Evolutionary conservation across 179 eudicot species (phyloP), one percentile per base, ranked within the genome.

Genomic region (Camellia oleifera): DNA sequence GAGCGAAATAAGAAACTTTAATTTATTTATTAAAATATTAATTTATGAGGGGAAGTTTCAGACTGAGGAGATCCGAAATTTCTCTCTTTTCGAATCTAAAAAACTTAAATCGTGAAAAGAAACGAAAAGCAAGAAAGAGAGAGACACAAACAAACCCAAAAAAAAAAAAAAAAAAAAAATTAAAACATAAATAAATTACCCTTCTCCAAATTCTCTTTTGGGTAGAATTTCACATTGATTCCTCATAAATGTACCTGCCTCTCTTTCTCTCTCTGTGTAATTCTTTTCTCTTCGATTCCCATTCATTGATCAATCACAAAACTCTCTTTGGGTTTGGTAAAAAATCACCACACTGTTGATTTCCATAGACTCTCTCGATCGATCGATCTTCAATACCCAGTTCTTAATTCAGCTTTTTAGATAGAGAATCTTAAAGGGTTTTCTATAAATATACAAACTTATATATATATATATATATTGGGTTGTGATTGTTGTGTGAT

Each of bases 91-190:
- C 45, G 58, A 20, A 72, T 23, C 62, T 23, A 18, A 8, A 68
- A 45, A 7, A 48, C 52, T 48, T 4, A 5, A 67, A 66, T 66
- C 45, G n/a, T 69, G 53, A 45, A 44, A 42, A 17, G 72, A 69
- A 45, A 44, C 72, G 45, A 69, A 69, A 69, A 69, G 72, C 11
- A 68, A 68, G 69, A 65, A 14, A 65, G 67, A 63, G 67, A 40
- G 17, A 40, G 15, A 68, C 8, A 5, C 1, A 40, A 2, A 32
- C 40, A 32, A 32, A 1, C 2, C 40, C 40, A 32, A 32, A 32
- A 32, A 32, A 26, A 26, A 26, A 26, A 26, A 26, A 26, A 26
- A 26, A 26, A 1, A 32, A 32, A 32, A 32, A 32, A 32, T 26
- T 26, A 26, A 26, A 26, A 26, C 0, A 26, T 0, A 26, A 32